phyloP scores from a whole-genome alignment of 1,284 basidiomycete species.

The Schizopora paradoxa region DNA sequence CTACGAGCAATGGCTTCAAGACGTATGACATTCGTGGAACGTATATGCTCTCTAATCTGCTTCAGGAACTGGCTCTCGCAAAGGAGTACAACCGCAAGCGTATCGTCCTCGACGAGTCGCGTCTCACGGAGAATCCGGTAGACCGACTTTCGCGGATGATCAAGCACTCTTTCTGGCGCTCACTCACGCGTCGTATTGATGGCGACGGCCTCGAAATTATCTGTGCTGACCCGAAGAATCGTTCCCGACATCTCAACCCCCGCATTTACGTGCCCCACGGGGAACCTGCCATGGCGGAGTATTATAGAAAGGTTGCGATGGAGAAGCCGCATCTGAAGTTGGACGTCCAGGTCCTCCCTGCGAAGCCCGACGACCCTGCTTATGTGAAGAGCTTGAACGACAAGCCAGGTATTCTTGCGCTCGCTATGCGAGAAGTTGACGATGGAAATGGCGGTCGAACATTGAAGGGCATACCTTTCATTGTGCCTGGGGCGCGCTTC shows the following conservation, averaged over 20 bases:
- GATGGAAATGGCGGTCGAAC: constrained; percentile 74
- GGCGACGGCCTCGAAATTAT: constrained; percentile 96
- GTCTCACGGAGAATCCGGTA: constrained; percentile 95
- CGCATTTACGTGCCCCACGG: constrained; percentile 92
- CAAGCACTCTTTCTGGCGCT: constrained; percentile 97
- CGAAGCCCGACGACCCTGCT: constrained; percentile 77
- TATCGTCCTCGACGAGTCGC: constrained; percentile 95
- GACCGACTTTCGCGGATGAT: constrained; percentile 98
- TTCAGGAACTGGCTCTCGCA: constrained; percentile 97
- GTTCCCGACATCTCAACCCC: constrained; percentile 79
- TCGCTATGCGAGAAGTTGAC: constrained; percentile 93
- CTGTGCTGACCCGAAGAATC: constrained; percentile 94
- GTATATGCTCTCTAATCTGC: constrained; percentile 98
- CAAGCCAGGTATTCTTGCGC: constrained; percentile 88
- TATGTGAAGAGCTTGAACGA: constrained; percentile 93
- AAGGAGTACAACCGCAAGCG: constrained; percentile 92
- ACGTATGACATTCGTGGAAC: constrained; percentile 93
- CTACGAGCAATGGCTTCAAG: constrained; percentile 96
- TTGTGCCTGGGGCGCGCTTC: constrained; percentile 96
- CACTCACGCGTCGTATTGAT: constrained; percentile 93
- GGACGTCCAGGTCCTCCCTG: constrained; percentile 85
- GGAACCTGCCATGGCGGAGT: constrained; percentile 90
- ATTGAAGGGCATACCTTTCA: constrained; percentile 91
- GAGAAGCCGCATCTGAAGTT: constrained; percentile 89
- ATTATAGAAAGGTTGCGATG: constrained; percentile 78